phyloP scores from a whole-genome alignment of 192 early-diverging fungal species.

The Backusella macrospora region DNA sequence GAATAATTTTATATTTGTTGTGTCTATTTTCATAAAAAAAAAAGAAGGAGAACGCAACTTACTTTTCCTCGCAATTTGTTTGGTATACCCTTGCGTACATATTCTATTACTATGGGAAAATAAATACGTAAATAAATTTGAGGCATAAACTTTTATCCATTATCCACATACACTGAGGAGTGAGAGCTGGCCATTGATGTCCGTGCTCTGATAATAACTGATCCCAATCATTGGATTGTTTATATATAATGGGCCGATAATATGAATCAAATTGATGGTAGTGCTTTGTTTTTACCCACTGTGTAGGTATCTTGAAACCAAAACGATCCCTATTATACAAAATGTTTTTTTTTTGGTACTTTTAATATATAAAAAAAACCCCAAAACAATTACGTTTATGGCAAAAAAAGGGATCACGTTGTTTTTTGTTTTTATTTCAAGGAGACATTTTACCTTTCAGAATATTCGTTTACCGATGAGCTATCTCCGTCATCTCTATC shows the following conservation, averaged over 20 bases:
- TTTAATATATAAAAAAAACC: background rate
- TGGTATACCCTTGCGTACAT: slow-evolving; percentile 76
- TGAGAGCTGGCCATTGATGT: background rate
- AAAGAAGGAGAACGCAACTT: background rate
- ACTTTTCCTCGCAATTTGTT: slow-evolving; percentile 60
- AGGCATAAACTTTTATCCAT: background rate
- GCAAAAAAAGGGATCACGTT: background rate
- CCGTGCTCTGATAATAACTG: slow-evolving; percentile 42
- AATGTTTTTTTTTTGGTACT: too few relatives aligned
- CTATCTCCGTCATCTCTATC: slow-evolving; percentile 10
- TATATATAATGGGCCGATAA: slow-evolving; percentile 51
- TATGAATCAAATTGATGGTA: slow-evolving; percentile 50
- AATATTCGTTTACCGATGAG: slow-evolving; percentile 1
- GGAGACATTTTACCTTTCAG: slow-evolving; percentile 11
- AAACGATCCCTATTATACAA: slow-evolving; percentile 50
- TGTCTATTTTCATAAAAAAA: too few relatives aligned
- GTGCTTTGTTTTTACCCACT: slow-evolving; percentile 51
- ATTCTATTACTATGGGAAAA: slow-evolving; percentile 62
- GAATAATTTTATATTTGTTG: too few relatives aligned
- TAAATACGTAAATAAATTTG: background rate
- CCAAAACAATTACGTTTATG: background rate
- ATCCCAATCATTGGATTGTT: slow-evolving; percentile 52
- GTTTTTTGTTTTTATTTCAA: background rate
- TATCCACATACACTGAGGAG: background rate
- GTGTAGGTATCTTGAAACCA: slow-evolving; percentile 56